Evolutionary conservation across 345 rosid species (phyloP).

Genomic region (Adansonia digitata): DNA sequence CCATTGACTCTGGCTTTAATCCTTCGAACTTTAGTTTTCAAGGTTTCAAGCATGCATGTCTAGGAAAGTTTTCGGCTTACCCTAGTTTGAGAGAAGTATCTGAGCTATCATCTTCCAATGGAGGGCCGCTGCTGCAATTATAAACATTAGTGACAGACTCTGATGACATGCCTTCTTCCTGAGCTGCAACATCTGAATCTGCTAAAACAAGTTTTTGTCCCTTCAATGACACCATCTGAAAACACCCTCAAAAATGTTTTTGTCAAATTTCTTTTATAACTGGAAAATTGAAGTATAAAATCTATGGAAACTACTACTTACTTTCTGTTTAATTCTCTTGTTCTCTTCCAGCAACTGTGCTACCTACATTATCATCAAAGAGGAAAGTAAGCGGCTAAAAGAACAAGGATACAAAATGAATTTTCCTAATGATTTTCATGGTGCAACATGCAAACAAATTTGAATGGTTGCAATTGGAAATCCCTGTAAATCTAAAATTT

Average conservation of each 20-base stretch:
- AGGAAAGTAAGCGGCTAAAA: neutral
- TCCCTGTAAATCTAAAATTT: neutral
- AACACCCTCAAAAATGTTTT: neutral
- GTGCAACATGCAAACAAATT: neutral
- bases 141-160: slow-evolving; percentile 49
- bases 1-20: too few species aligned
- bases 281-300: too few species aligned
- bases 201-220: slow-evolving; percentile 23
- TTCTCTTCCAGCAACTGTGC: slow-evolving; percentile 51
- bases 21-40: too few species aligned
- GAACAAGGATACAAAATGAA: too few species aligned
- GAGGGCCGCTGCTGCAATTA: slow-evolving; percentile 56
- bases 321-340: slow-evolving; percentile 43
- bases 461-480: neutral
- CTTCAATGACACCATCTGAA: slow-evolving; percentile 34
- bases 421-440: neutral
- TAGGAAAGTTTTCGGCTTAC: too few species aligned
- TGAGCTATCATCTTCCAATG: slow-evolving; percentile 49
- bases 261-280: too few species aligned
- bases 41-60: too few species aligned
- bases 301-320: slow-evolving; percentile 21
- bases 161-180: slow-evolving; percentile 60
- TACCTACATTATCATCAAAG: slow-evolving; percentile 33
- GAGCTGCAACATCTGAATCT: slow-evolving; percentile 30
- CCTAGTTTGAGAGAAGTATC: slow-evolving; percentile 54